A percentile compares a stretch with the other conserved stretches of the same genome.
Evolutionary conservation across 1,284 basidiomycete genomes (phyloP).

Genomic region (Athelia psychrophila): DNA sequence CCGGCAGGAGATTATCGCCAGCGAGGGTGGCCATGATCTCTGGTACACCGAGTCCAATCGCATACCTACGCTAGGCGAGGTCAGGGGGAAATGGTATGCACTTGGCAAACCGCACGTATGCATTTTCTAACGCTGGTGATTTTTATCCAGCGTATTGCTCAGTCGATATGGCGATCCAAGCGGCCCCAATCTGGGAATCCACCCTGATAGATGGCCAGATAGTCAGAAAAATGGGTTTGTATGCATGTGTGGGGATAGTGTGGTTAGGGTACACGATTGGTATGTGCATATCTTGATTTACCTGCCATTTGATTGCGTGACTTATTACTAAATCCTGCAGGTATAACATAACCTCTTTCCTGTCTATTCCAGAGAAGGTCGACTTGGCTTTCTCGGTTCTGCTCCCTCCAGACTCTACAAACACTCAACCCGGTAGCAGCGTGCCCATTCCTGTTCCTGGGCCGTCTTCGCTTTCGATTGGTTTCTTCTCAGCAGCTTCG

Average conservation of each 20-base stretch:
- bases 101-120: too few species aligned
- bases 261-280: slow-evolving; percentile 83
- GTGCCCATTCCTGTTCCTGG: background rate
- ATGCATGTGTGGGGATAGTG: slow-evolving; percentile 69
- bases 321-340: slow-evolving; percentile 32
- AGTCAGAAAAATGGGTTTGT: slow-evolving; percentile 66
- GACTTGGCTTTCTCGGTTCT: slow-evolving; percentile 53
- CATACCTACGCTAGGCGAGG: slow-evolving; percentile 77
- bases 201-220: slow-evolving; percentile 82
- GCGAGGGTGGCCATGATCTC: slow-evolving; percentile 68
- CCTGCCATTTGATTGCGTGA: background rate
- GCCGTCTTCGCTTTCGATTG: slow-evolving; percentile 48
- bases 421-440: slow-evolving; percentile 33
- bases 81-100: slow-evolving; percentile 63
- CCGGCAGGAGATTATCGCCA: slow-evolving; percentile 54
- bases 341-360: slow-evolving; percentile 75
- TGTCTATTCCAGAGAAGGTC: slow-evolving; percentile 79
- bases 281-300: slow-evolving; percentile 30
- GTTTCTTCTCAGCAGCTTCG: slow-evolving; percentile 79
- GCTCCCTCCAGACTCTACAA: slow-evolving; percentile 34
- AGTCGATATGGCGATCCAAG: slow-evolving; percentile 71
- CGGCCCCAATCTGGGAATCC: slow-evolving; percentile 79
- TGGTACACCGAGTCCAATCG: slow-evolving; percentile 52
- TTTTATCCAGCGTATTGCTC: slow-evolving; percentile 51
- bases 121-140: too few species aligned